phyloP scores from a whole-genome alignment of 2,329 filamentous ascomycete species.

The Penicillium sumatraense region DNA sequence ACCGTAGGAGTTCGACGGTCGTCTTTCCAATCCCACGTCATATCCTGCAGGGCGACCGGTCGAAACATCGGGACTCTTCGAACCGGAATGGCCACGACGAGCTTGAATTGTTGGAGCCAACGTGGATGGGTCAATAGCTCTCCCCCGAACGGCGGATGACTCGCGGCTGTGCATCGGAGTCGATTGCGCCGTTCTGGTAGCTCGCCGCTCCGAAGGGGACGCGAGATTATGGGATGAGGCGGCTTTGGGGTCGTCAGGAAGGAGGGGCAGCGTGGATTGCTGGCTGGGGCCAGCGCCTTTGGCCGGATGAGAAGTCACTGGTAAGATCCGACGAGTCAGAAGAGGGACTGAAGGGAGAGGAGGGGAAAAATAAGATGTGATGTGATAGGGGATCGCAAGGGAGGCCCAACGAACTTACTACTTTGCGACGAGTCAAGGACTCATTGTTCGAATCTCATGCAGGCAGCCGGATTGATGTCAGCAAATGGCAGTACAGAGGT shows the following conservation, averaged over 20 bases:
- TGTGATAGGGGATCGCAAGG: conserved; percentile 8
- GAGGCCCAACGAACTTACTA: conserved; percentile 19
- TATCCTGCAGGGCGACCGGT: conserved; percentile 40
- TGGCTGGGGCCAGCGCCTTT: conserved; percentile 44
- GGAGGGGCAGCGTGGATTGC: conserved; percentile 45
- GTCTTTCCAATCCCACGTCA: conserved; percentile 45
- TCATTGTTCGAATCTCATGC: conserved; percentile 23
- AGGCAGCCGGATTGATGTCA: conserved; percentile 22
- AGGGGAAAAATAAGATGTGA: conserved; percentile 3
- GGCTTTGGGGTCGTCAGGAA: conserved; percentile 43
- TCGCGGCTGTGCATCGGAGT: conserved; percentile 49
- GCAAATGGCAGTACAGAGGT: conserved; percentile 9
- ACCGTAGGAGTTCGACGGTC: conserved; percentile 65
- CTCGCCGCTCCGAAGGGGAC: conserved; percentile 43
- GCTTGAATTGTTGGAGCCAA: conserved; percentile 42
- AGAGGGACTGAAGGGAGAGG: background rate
- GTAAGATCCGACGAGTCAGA: conserved; percentile 6
- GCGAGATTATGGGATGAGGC: conserved; percentile 44
- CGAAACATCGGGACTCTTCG: conserved; percentile 47
- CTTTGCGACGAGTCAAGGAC: conserved; percentile 18
- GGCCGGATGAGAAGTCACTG: conserved; percentile 44
- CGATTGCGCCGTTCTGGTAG: conserved; percentile 42
- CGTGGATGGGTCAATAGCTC: conserved; percentile 41
- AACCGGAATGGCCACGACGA: conserved; percentile 46
- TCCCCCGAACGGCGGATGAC: conserved; percentile 48